Evolutionary conservation across 768 basidiomycete genomes (phyloP).

Genomic region (Leccinellum albellum): DNA sequence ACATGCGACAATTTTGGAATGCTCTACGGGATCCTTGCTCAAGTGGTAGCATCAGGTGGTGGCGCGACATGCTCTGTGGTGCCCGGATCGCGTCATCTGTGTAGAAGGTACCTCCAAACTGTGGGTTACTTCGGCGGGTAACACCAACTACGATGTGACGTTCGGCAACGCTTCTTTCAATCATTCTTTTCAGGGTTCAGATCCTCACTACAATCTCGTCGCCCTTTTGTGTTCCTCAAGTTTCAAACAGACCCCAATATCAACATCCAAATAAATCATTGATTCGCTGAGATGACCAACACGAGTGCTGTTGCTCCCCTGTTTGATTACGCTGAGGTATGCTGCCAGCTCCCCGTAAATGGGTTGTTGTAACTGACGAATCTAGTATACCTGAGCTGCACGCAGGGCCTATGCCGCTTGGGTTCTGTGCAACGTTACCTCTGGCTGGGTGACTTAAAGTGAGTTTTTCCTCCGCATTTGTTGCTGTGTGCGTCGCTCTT

Average conservation of each 20-base stretch:
- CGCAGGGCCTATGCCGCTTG: conserved; percentile 65
- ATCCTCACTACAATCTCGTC: conserved; percentile 51
- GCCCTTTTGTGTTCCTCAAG: conserved; percentile 32
- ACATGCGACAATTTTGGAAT: conserved; percentile 52
- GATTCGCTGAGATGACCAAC: conserved; percentile 68
- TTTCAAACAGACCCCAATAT: conserved; percentile 57
- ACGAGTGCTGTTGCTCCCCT: conserved; percentile 55
- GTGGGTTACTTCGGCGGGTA: conserved; percentile 71
- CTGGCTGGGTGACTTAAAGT: conserved; percentile 75
- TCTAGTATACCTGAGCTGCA: conserved; percentile 71
- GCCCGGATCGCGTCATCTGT: conserved; percentile 26
- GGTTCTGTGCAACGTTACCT: conserved; percentile 65
- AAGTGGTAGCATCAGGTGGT: conserved; percentile 36
- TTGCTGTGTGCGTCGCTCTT: not conserved
- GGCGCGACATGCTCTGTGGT: conserved; percentile 31
- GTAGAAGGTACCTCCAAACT: conserved; percentile 47
- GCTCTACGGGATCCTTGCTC: conserved; percentile 64
- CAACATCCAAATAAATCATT: conserved; percentile 82
- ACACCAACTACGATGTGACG: conserved; percentile 61
- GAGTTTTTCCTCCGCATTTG: conserved; percentile 24
- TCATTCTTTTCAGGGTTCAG: conserved; percentile 61
- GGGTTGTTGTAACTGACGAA: not conserved
- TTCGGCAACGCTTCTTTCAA: conserved; percentile 53
- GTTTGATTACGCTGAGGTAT: conserved; percentile 67
- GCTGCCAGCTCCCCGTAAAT: conserved; percentile 1